Conservation (phyloP, 2,329 filamentous ascomycete genomes). For the Phialocephala subalpina region DNA sequence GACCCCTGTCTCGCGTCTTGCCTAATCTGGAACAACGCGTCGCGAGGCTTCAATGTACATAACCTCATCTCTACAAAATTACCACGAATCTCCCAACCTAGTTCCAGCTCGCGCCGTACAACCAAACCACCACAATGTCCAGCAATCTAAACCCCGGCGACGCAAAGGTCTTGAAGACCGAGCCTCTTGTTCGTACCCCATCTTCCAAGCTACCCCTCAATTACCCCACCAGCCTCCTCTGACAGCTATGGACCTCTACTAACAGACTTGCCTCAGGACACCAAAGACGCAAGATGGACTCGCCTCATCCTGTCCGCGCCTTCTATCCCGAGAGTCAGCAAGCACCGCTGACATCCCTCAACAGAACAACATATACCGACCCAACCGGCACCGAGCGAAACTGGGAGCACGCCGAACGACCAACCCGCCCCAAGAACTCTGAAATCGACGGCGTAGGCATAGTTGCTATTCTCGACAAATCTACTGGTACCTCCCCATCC, state of each 20-base stretch:
- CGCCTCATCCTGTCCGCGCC: constrained; percentile 36
- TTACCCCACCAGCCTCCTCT: constrained; percentile 1
- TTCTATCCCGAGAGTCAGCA: not conserved
- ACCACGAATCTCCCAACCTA: not conserved
- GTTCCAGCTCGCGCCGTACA: not conserved
- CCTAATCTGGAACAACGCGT: constrained; percentile 2
- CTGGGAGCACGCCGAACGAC: constrained; percentile 79
- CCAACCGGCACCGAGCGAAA: constrained; percentile 64
- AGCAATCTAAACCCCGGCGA: not conserved
- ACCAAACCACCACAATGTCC: not conserved
- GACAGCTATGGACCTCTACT: not conserved
- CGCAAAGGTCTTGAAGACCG: constrained; percentile 4
- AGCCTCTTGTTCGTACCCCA: constrained; percentile 2
- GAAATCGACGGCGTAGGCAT: constrained; percentile 79
- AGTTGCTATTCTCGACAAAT: constrained; percentile 69
- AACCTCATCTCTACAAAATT: not conserved
- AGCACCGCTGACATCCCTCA: constrained; percentile 9
- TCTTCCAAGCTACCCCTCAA: not conserved
- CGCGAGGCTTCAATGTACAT: not conserved
- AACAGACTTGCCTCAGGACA: constrained; percentile 24
- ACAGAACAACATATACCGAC: constrained; percentile 70
- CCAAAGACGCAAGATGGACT: constrained; percentile 64
- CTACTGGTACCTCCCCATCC: constrained; percentile 48
- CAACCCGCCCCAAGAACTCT: constrained; percentile 66
- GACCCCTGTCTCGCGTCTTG: not conserved